Percentiles rank a stretch among this genome's conserved stretches.
These are phyloP conservation scores for Auricularia heimuer DNA, from an alignment of 768 basidiomycete genomes.

Conservation along the genomic window DNA sequence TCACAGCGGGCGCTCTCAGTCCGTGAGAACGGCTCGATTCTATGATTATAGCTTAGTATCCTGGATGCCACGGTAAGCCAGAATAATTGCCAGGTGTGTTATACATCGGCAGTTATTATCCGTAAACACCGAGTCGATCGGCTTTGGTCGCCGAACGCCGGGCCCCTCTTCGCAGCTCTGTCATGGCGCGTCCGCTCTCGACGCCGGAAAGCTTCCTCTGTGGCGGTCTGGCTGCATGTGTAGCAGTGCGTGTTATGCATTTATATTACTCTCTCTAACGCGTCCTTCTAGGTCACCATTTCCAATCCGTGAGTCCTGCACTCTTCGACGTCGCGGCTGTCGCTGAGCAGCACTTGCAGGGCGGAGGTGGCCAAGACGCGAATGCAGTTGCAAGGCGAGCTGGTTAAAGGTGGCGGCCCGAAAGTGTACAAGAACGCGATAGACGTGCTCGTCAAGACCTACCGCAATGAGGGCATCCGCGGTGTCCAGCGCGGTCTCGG, in stretches of 20 bases:
- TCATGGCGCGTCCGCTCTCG: constrained; percentile 32
- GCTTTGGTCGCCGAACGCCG: no score
- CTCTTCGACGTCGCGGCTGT: neutral
- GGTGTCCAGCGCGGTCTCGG: constrained; percentile 90
- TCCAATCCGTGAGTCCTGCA: constrained; percentile 57
- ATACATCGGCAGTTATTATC: no score
- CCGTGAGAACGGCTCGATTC: no score
- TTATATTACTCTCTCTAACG: constrained; percentile 9
- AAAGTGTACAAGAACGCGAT: constrained; percentile 86
- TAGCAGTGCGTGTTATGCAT: constrained; percentile 39
- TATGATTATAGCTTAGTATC: no score
- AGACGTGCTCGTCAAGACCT: constrained; percentile 82
- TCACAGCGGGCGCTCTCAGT: no score
- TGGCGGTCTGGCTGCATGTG: constrained; percentile 85
- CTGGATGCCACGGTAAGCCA: no score
- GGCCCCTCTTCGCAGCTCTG: no score
- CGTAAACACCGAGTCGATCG: no score
- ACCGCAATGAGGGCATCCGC: constrained; percentile 76
- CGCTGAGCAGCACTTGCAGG: neutral
- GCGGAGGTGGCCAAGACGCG: constrained; percentile 79
- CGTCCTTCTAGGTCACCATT: constrained; percentile 51
- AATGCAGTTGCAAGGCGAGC: constrained; percentile 91
- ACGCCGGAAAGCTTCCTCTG: constrained; percentile 77
- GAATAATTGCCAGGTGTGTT: no score
- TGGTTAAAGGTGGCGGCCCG: constrained; percentile 57